Evolutionary conservation across 495 filamentous ascomycete genomes (phyloP).

Genomic region (Copromyces sp.): DNA sequence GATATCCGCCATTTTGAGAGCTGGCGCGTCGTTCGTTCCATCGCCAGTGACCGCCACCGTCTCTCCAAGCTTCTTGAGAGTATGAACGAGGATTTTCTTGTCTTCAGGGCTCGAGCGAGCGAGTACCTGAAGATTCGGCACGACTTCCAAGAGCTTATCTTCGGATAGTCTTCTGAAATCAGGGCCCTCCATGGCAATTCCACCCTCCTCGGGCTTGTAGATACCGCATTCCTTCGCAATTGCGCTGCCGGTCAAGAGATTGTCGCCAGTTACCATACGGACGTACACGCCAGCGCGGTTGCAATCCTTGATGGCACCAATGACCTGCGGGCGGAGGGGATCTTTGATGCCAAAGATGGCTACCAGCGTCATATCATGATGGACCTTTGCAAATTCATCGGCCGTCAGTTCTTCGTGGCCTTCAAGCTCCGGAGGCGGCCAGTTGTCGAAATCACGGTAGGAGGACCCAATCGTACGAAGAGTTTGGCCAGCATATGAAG

Average conservation of each 20-base stretch:
- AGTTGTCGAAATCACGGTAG: slow-evolving; percentile 82
- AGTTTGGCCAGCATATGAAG: slow-evolving; percentile 69
- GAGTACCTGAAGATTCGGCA: slow-evolving; percentile 70
- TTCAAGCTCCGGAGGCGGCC: slow-evolving; percentile 73
- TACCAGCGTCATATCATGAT: slow-evolving; percentile 63
- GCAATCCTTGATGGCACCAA: slow-evolving; percentile 62
- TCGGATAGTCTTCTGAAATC: slow-evolving; percentile 68
- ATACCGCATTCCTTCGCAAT: slow-evolving; percentile 85
- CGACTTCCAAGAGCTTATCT: slow-evolving; percentile 54
- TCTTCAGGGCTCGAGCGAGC: slow-evolving; percentile 83
- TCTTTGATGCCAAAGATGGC: slow-evolving; percentile 85
- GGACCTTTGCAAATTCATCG: slow-evolving; percentile 61
- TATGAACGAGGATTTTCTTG: slow-evolving; percentile 67
- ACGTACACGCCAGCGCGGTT: slow-evolving; percentile 70
- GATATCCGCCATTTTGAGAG: slow-evolving; percentile 76
- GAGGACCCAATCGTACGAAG: slow-evolving; percentile 79
- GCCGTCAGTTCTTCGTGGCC: slow-evolving; percentile 56
- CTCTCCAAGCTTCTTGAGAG: slow-evolving; percentile 64
- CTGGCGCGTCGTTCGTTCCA: slow-evolving; percentile 84
- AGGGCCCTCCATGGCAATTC: slow-evolving; percentile 76
- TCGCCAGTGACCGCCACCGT: slow-evolving; percentile 82
- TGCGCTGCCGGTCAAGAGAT: slow-evolving; percentile 67
- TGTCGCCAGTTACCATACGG: slow-evolving; percentile 89
- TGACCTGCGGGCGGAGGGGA: slow-evolving; percentile 72
- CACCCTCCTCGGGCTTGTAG: slow-evolving; percentile 57